Evolutionary conservation across 1,284 basidiomycete genomes (phyloP).

Genomic region (Rhizoctonia solani): DNA sequence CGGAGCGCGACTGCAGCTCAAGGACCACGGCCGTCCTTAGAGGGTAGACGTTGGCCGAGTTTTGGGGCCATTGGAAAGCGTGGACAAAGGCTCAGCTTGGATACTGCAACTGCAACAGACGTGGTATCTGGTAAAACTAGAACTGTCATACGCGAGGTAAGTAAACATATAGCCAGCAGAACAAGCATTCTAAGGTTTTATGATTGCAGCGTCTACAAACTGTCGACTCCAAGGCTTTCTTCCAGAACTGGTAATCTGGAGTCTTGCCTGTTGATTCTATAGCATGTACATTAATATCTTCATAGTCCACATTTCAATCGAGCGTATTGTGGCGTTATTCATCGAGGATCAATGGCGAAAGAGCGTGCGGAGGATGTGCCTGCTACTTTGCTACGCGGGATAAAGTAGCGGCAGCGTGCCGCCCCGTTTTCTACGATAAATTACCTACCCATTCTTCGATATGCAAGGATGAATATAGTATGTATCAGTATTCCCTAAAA

Average conservation of each 20-base stretch:
- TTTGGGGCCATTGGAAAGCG: slow-evolving; percentile 44
- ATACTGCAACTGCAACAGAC: slow-evolving; percentile 64
- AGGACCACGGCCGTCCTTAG: background rate
- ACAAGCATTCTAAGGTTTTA: background rate
- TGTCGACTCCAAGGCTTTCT: slow-evolving; percentile 65
- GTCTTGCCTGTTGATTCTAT: background rate
- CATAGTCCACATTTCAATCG: background rate
- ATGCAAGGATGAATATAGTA: too few relatives aligned
- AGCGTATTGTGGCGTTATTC: too few relatives aligned
- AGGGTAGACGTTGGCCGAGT: slow-evolving; percentile 35
- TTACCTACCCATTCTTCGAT: too few relatives aligned
- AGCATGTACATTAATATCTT: slow-evolving; percentile 10
- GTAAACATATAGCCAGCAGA: slow-evolving; percentile 40
- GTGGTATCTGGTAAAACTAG: slow-evolving; percentile 54
- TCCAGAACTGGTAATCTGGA: slow-evolving; percentile 65
- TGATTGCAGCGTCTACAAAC: slow-evolving; percentile 66
- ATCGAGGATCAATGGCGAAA: too few relatives aligned
- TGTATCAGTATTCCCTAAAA: too few relatives aligned
- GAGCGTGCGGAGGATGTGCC: too few relatives aligned
- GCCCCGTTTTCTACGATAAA: too few relatives aligned
- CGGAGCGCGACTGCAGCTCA: slow-evolving; percentile 11
- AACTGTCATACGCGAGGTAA: slow-evolving; percentile 70
- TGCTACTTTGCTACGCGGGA: too few relatives aligned
- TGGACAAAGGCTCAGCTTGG: slow-evolving; percentile 50
- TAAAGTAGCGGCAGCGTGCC: too few relatives aligned